Percentiles rank a stretch among this genome's conserved stretches.
Evolutionary conservation across 768 basidiomycete species (phyloP).

Genomic region (Collybia sp.): DNA sequence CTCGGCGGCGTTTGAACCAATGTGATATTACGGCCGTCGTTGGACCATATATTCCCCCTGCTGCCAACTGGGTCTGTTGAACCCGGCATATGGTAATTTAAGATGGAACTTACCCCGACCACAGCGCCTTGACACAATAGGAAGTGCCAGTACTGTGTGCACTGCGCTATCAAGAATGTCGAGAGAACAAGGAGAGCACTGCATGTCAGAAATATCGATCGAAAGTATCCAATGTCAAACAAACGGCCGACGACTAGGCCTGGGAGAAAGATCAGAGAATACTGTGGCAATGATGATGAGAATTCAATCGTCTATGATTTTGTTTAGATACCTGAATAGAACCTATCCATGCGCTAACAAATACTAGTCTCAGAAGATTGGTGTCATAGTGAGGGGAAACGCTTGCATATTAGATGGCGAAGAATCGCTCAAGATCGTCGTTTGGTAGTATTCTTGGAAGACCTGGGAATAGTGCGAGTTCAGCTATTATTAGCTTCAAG

Average conservation of each 20-base stretch:
- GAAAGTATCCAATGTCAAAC: constrained; percentile 72
- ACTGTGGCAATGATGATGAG: constrained; percentile 29
- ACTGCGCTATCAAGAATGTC: constrained; percentile 68
- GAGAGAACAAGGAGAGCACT: constrained; percentile 47
- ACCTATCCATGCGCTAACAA: constrained; percentile 75
- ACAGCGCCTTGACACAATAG: constrained; percentile 69
- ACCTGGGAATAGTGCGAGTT: constrained; percentile 41
- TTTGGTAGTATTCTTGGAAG: constrained; percentile 71
- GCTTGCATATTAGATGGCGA: constrained; percentile 62
- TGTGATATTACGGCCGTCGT: constrained; percentile 58
- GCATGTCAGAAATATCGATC: constrained; percentile 39
- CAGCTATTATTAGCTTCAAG: not conserved
- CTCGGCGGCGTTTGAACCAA: constrained; percentile 65
- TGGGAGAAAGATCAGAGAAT: constrained; percentile 57
- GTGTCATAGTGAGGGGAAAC: not conserved
- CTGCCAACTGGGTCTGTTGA: constrained; percentile 19
- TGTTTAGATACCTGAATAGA: constrained; percentile 52
- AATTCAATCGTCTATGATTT: not conserved
- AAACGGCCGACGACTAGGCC: constrained; percentile 61
- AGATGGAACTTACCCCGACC: constrained; percentile 44
- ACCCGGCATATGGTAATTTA: too few species aligned
- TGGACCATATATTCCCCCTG: constrained; percentile 63
- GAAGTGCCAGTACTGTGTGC: constrained; percentile 74
- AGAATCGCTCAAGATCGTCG: constrained; percentile 38
- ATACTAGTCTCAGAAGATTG: not conserved